Conservation (phyloP, 345 rosid genomes). For the Eutrema heterophyllum region DNA sequence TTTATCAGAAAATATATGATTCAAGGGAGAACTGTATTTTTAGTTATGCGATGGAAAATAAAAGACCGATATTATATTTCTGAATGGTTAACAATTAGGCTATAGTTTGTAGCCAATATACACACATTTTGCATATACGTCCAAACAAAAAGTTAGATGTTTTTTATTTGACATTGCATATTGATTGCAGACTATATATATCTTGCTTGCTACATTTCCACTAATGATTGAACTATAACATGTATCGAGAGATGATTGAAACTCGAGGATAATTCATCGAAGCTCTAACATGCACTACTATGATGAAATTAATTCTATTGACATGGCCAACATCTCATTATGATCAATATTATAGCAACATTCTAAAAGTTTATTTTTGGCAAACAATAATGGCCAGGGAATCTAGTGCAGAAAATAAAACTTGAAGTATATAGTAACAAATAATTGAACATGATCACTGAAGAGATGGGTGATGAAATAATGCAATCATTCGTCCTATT, state of each 20-base stretch:
- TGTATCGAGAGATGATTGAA: not conserved
- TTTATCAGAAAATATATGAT: not conserved
- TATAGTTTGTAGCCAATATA: not conserved
- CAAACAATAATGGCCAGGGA: constrained; percentile 22
- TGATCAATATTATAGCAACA: not conserved
- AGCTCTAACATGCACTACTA: not conserved
- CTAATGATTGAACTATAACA: not conserved
- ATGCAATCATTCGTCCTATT: constrained; percentile 25
- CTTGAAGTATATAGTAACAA: constrained; percentile 21
- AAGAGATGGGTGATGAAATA: constrained; percentile 17
- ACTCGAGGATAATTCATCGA: constrained; percentile 5
- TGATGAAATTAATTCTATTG: not conserved
- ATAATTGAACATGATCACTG: constrained; percentile 31
- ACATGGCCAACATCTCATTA: constrained; percentile 22
- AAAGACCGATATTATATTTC: not conserved
- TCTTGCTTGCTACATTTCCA: not conserved
- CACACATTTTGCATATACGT: constrained; percentile 11
- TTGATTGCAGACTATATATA: not conserved
- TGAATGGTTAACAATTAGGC: not conserved
- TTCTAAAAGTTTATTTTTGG: constrained; percentile 6
- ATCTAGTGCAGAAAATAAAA: constrained; percentile 19
- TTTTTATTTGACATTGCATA: not conserved
- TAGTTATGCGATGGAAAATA: not conserved
- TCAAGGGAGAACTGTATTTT: not conserved
- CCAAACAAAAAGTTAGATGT: not conserved